Evolutionary conservation across 176 grass and related monocot species (phyloP).

Genomic region (Oropetium thomaeum): DNA sequence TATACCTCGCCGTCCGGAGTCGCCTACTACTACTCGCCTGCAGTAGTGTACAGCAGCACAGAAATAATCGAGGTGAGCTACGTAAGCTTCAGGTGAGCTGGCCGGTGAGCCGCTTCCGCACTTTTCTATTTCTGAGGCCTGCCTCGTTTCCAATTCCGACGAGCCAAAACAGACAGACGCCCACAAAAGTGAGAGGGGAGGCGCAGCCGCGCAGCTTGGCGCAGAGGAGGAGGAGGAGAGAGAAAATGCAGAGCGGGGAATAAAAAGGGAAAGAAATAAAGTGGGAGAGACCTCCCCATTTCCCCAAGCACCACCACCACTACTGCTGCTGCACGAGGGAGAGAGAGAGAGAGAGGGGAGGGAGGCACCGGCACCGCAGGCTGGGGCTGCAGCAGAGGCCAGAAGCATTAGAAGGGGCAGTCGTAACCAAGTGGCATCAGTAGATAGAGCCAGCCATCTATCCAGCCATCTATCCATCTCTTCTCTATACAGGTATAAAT

Average conservation of each 20-base stretch:
- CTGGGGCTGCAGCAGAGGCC: constrained; percentile 42
- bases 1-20: too few relatives aligned
- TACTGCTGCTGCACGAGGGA: constrained; percentile 1
- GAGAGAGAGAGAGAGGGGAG: background rate
- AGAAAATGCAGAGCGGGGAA: constrained; percentile 12
- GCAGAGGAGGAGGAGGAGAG: constrained; percentile 16
- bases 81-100: constrained; percentile 43
- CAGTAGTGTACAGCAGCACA: background rate
- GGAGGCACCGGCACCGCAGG: too few relatives aligned
- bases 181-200: background rate
- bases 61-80: background rate
- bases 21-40: too few relatives aligned
- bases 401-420: constrained; percentile 55
- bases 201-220: too few relatives aligned
- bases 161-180: constrained; percentile 48
- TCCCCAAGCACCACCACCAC: constrained; percentile 22
- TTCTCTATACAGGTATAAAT: constrained; percentile 52
- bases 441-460: constrained; percentile 51
- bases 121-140: constrained; percentile 49
- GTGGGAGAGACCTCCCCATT: constrained; percentile 40
- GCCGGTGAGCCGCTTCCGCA: constrained; percentile 36
- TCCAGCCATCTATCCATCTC: constrained; percentile 27
- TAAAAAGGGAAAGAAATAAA: constrained; percentile 45
- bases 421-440: constrained; percentile 55
- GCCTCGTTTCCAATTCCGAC: constrained; percentile 44